Evolutionary conservation across 345 rosid genomes (phyloP).

Genomic region (Aethionema arabicum): DNA sequence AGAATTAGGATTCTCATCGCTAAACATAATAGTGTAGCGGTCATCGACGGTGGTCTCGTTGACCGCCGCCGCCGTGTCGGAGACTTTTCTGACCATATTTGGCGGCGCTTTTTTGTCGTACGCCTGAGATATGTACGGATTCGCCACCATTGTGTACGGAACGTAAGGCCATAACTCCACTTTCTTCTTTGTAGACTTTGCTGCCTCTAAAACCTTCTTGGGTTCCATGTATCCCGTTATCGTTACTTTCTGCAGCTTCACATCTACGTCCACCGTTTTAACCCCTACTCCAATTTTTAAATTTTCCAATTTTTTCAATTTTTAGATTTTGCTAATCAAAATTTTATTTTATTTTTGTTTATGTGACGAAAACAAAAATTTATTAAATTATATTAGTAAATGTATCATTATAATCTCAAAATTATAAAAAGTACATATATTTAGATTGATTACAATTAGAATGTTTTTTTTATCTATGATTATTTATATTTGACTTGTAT

Average conservation of each 20-base stretch:
- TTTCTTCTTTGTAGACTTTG: constrained; percentile 79
- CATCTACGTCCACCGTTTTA: constrained; percentile 72
- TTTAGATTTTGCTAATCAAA: neutral
- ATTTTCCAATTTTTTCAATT: neutral
- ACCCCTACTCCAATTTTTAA: constrained; percentile 47
- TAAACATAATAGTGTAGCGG: constrained; percentile 60
- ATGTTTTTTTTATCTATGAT: no score
- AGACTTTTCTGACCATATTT: constrained; percentile 62
- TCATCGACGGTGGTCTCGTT: constrained; percentile 64
- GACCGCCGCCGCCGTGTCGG: constrained; percentile 47
- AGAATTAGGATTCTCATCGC: constrained; percentile 82
- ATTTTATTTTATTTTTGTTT: no score
- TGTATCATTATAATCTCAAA: no score
- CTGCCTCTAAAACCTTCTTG: constrained; percentile 66
- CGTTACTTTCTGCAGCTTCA: constrained; percentile 77
- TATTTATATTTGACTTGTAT: no score
- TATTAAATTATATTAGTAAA: no score
- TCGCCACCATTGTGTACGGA: constrained; percentile 59
- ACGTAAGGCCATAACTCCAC: constrained; percentile 96
- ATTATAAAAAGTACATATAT: no score
- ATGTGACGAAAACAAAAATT: no score
- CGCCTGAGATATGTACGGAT: constrained; percentile 77
- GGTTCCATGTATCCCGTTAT: constrained; percentile 67
- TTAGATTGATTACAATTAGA: no score
- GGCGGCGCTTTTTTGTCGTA: constrained; percentile 95